Base-by-base conservation (phyloP, 108 stramenopile genomes). In the Asterionellopsis glacialis region DNA sequence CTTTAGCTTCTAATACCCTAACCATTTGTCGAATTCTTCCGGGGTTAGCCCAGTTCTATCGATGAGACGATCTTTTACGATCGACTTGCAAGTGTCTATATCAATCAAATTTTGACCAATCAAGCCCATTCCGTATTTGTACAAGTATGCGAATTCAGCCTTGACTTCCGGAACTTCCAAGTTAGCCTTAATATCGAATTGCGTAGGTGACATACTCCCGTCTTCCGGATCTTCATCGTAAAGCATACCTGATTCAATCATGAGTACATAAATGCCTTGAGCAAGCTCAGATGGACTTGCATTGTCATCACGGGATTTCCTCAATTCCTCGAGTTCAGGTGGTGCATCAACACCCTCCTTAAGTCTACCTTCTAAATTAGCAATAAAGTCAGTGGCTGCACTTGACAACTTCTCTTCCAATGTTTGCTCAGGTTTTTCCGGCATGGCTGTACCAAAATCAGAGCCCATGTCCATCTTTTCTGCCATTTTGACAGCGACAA, bases 381-480 rank as follows among this genome's bases (percentile, higher is more conserved):
- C 69, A 59, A 85, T 76, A 57, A 76, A 84, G 3, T 73, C 57
- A n/a, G 82, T 83, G 0, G 84, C 87, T 15, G 70, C 59, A 57
- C 83, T 67, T 23, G 57, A 40, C 39, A 89, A 57, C 55, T 69
- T 61, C 51, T 89, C 83, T 55, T 78, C 70, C 61, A 81, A 50
- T 1, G 77, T 72, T 22, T 68, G 60, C 42, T 80, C 18, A 1
- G 84, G 82, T 49, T 81, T 83, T n/a, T 63, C 68, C 0, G 87
- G 87, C 83, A 89, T 85, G 58, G 87, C 87, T 13, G 77, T 77
- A 11, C 73, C 73, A 70, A 89, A 89, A 52, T 89, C 86, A 18
- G 55, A 57, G 2, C 33, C 33, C 33, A 33, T 33, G 33, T 33
- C 33, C 33, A 33, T 33, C 7, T 33, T 33, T 33, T 33, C 33